phyloP scores from a whole-genome alignment of 2,329 filamentous ascomycete genomes.

The Emmonsiellopsis sp. region DNA sequence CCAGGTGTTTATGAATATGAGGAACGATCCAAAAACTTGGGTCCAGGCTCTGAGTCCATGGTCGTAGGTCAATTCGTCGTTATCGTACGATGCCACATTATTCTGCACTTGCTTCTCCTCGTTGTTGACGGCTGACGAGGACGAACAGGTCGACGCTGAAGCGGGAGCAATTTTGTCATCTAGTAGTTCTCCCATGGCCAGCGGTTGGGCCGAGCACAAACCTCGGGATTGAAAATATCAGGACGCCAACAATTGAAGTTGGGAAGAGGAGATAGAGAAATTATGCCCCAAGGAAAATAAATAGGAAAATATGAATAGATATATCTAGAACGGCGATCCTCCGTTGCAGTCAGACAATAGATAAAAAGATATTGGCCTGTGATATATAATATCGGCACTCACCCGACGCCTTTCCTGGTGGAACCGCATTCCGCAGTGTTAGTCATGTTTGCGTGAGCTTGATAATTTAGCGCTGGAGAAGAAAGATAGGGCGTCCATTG shows the following conservation, averaged over 20 bases:
- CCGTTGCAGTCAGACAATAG: no score
- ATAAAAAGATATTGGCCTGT: no score
- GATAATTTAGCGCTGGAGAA: no score
- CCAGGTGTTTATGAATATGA: slow-evolving; percentile 43
- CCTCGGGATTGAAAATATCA: not conserved
- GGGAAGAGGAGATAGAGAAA: not conserved
- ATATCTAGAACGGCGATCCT: no score
- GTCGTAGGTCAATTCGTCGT: slow-evolving; percentile 9
- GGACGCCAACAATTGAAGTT: no score
- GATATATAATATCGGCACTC: no score
- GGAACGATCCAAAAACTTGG: slow-evolving; percentile 38
- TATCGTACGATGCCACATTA: slow-evolving; percentile 5
- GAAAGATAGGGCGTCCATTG: no score
- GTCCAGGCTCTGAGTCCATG: slow-evolving; percentile 31
- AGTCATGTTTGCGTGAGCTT: no score
- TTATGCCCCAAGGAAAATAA: not conserved
- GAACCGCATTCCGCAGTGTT: no score
- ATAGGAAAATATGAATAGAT: not conserved
- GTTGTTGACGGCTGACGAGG: not conserved
- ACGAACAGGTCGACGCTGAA: not conserved
- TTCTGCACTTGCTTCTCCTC: slow-evolving; percentile 3
- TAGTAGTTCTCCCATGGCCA: not conserved
- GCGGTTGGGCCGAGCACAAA: not conserved
- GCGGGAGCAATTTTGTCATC: not conserved
- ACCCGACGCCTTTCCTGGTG: no score